Percentiles rank a stretch among this genome's conserved stretches.
These are phyloP conservation scores for Neotropicomus parvogracilis DNA, from an alignment of 1,284 basidiomycete species.

Conservation along the genomic window DNA sequence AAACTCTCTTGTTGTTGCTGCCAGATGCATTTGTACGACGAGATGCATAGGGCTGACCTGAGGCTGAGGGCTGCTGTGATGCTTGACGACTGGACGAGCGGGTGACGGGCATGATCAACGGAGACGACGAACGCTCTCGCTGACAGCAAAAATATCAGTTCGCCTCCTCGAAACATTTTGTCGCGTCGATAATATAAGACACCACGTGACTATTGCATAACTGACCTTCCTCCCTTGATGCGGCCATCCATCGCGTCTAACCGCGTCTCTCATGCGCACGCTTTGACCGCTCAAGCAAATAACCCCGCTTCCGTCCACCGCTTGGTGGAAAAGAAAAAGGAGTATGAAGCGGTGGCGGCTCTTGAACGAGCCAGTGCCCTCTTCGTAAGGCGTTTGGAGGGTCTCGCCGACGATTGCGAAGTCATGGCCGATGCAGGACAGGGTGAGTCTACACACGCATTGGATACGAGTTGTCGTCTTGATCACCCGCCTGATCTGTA, in stretches of 20 bases:
- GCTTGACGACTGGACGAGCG: slow-evolving; percentile 25
- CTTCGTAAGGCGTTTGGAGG: slow-evolving; percentile 65
- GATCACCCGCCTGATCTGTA: slow-evolving; percentile 30
- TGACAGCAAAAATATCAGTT: too few relatives aligned
- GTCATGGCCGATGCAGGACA: slow-evolving; percentile 71
- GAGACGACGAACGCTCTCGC: neutral
- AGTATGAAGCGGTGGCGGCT: slow-evolving; percentile 70
- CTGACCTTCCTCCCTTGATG: slow-evolving; percentile 33
- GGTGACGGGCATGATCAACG: slow-evolving; percentile 27
- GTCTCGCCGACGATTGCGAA: slow-evolving; percentile 65
- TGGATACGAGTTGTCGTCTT: neutral
- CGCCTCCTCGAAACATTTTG: neutral
- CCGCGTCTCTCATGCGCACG: slow-evolving; percentile 47
- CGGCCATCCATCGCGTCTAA: slow-evolving; percentile 53
- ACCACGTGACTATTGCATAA: slow-evolving; percentile 25
- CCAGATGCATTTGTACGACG: slow-evolving; percentile 8
- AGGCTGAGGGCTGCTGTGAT: slow-evolving; percentile 1
- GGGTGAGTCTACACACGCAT: slow-evolving; percentile 39
- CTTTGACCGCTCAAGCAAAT: slow-evolving; percentile 37
- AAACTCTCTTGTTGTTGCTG: slow-evolving; percentile 15
- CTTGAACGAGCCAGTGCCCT: slow-evolving; percentile 60
- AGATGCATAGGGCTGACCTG: slow-evolving; percentile 1
- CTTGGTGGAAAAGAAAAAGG: slow-evolving; percentile 73
- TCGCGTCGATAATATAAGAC: slow-evolving; percentile 11
- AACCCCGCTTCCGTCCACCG: slow-evolving; percentile 51